Base-by-base conservation (phyloP, 768 basidiomycete species). In the Suillus clintonianus region DNA sequence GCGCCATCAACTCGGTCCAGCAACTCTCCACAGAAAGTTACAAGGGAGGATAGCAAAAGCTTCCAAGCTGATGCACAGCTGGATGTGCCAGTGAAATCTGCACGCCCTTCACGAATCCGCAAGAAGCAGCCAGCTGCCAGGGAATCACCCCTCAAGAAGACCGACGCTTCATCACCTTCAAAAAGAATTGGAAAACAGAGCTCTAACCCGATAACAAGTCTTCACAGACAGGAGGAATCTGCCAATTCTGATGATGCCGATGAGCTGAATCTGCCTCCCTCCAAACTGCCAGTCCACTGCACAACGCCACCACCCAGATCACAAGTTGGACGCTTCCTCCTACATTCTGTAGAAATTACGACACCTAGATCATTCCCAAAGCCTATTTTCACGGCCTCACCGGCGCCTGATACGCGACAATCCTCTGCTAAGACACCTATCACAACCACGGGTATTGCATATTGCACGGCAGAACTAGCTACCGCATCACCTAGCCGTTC, bases 311-410 rank as follows among this genome's bases (percentile, higher is more conserved):
- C 70, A 48, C 67, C 65, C 2, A 54, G 70, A 32, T 48, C 59
- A 17, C 65, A 62, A 10, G 24, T 62, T 6, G 50, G 62, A 19
- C 76, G 74, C 15, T 39, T 75, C 61, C 61, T 76, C 22, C 67
- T 76, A 68, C 72, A 78, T 27, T 76, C 57, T 41, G 70, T 76
- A 10, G 75, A 77, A 51, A 78, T 76, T 27, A 62, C 59, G 41
- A 78, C 75, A 0, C 75, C 75, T 5, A 70, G 65, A 50, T 30
- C 61, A 8, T 30, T 62, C 45, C 41, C 67, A 61, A 64, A 51
- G 42, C 14, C n/a, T 37, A 11, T 27, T 7, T 60, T 43, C 4
- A 32, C 54, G 34, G 61, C 65, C 9, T 74, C 73, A 15, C 68
- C 72, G 2, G 51, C 27, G 14, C 22, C 45, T 50, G 43, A 60